Conservation (phyloP, 805 yeast species). For the Lipomyces japonicus region DNA sequence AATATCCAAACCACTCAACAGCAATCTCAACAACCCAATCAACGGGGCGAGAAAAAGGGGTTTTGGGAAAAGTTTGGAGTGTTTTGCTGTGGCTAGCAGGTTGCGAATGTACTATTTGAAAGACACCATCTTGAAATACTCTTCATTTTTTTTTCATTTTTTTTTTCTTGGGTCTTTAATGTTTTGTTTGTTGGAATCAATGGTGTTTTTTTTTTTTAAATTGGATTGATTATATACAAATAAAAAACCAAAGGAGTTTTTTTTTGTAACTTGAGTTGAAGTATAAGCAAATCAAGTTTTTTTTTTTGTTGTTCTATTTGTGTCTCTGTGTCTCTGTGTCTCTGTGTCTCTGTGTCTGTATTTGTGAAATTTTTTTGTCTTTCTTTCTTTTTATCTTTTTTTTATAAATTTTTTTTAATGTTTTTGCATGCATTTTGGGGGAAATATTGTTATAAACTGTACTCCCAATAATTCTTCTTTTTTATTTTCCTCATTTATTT, state of each 20-base stretch:
- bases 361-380: not conserved
- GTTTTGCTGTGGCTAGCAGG: conserved; percentile 36
- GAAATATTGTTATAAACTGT: not conserved
- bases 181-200: conserved; percentile 1
- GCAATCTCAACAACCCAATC: conserved; percentile 11
- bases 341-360: not conserved
- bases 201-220: conserved; percentile 2
- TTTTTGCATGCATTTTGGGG: not conserved
- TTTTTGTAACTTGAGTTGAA: no score
- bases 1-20: no score
- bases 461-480: not conserved
- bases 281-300: not conserved
- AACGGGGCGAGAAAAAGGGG: conserved; percentile 32
- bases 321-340: conserved; percentile 2
- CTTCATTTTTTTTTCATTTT: not conserved
- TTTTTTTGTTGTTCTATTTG: conserved; percentile 3
- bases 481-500: not conserved
- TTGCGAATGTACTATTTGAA: not conserved
- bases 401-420: not conserved
- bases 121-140: not conserved
- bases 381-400: conserved; percentile 1
- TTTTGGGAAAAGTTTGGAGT: conserved; percentile 35
- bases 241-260: not conserved
- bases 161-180: not conserved
- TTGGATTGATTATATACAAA: not conserved